Evolutionary conservation across 208 protist genomes (phyloP), one percentile per base, ranked within the genome.

Genomic region (Blechomonas ayalai): DNA sequence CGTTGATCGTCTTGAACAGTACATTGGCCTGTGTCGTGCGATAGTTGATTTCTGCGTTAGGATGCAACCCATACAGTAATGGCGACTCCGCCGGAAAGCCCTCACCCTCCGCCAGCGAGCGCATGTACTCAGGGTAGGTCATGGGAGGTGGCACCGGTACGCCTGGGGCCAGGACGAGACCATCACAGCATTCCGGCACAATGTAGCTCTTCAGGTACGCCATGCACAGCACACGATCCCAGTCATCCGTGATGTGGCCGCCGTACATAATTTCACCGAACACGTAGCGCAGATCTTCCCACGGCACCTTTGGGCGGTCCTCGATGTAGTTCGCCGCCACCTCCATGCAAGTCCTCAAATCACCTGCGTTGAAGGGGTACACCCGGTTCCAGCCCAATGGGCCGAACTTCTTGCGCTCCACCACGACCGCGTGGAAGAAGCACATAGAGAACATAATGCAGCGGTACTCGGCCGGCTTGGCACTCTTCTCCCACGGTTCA

Each of bases 231-330:
- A 96, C 75, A 51, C 97, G 86, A 78, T 99, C 97, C 82, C 87
- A 97, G 62, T 99, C 95, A 68, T 99, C 97, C 20, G 96, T 97
- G 58, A 99, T 98, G 85, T 99, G 97, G 13, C 97, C 97, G 25
- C 97, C 97, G 74, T 99, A 99, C 93, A 99, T 98, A 65, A 99
- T 99, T 65, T 99, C 97, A 54, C 97, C 96, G 83, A 99, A 99
- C 23, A 99, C 95, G 79, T 99, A 99, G 25, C 92, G 74, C 49
- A 99, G 57, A 76, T 99, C 96, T 41, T 98, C 96, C 97, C 97
- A 99, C 52, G 97, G 97, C 2, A 97, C 82, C 71, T 95, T 95
- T 23, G 89, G 92, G 15, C 92, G 68, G 56, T 97, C 92, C 65
- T 99, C 97, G 42, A 99, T 96, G 73, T 98, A 98, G 80, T 99